Evolutionary conservation across 352 stramenopile species (phyloP).

Genomic region (Globisporangium nodosum): DNA sequence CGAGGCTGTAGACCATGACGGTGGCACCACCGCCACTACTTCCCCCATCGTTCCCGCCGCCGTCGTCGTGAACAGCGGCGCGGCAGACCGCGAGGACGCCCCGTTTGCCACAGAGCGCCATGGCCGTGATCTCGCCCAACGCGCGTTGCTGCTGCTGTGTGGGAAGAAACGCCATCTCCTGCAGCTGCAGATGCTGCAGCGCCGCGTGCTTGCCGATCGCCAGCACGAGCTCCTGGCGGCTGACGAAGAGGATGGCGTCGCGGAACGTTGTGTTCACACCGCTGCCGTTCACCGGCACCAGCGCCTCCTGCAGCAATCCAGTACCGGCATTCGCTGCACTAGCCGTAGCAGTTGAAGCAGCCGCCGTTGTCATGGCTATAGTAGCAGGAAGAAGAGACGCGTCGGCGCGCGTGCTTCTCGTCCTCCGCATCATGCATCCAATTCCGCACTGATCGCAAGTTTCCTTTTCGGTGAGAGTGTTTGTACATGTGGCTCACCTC

Average conservation of each 20-base stretch:
- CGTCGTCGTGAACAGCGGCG: slow-evolving; percentile 16
- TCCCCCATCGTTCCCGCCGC: not conserved
- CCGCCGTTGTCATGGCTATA: not conserved
- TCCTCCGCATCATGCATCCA: not conserved
- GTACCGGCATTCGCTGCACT: not conserved
- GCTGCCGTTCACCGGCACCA: slow-evolving; percentile 43
- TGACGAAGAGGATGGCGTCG: slow-evolving; percentile 48
- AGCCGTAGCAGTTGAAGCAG: not conserved
- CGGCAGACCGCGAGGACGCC: slow-evolving; percentile 52
- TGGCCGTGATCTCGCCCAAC: slow-evolving; percentile 63
- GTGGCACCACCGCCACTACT: slow-evolving; percentile 16
- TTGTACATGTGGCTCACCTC: too few relatives aligned
- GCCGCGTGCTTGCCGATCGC: slow-evolving; percentile 59
- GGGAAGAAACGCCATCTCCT: slow-evolving; percentile 56
- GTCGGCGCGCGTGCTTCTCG: too few relatives aligned
- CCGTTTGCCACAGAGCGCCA: slow-evolving; percentile 57
- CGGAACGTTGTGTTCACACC: slow-evolving; percentile 44
- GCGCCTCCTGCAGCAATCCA: not conserved
- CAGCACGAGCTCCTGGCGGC: slow-evolving; percentile 56
- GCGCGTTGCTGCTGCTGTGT: slow-evolving; percentile 6
- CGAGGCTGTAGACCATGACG: slow-evolving; percentile 32
- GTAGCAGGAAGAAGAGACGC: not conserved
- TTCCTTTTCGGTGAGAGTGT: not conserved
- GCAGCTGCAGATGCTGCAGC: slow-evolving; percentile 57
- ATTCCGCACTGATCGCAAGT: not conserved